Evolutionary conservation across 805 yeast genomes (phyloP).

Genomic region (Grigorovia yakushimaensis): DNA sequence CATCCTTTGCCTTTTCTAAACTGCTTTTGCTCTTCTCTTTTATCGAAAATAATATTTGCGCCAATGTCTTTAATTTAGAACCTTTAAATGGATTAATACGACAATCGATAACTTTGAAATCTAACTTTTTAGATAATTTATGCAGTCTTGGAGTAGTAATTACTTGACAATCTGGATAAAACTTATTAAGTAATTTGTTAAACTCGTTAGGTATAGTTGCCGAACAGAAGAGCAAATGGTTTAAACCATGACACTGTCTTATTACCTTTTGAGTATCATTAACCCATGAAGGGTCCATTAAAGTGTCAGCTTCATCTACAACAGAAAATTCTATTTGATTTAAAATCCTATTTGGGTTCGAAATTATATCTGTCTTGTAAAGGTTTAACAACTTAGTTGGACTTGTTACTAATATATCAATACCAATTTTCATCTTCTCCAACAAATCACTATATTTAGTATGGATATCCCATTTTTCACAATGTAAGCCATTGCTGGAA

Average conservation of each 20-base stretch:
- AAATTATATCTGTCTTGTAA: constrained; percentile 27
- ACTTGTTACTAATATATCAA: constrained; percentile 78
- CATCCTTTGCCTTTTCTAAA: constrained; percentile 32
- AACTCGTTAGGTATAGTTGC: constrained; percentile 85
- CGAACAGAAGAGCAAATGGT: constrained; percentile 66
- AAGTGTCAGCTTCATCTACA: constrained; percentile 89
- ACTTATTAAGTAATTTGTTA: constrained; percentile 44
- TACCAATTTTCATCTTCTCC: constrained; percentile 38
- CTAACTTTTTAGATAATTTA: constrained; percentile 67
- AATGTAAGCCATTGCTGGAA: constrained; percentile 32
- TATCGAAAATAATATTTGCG: constrained; percentile 81
- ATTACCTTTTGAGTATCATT: constrained; percentile 52
- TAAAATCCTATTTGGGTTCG: constrained; percentile 32
- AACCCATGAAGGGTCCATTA: constrained; percentile 73
- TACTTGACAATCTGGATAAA: constrained; percentile 57
- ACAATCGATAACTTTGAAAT: constrained; percentile 68
- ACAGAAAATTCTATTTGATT: constrained; percentile 51
- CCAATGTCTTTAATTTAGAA: constrained; percentile 72
- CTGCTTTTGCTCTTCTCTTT: constrained; percentile 37
- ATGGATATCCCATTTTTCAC: constrained; percentile 54
- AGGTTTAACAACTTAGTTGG: constrained; percentile 57
- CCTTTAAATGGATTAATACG: constrained; percentile 72
- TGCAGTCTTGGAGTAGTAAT: constrained; percentile 78
- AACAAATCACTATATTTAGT: constrained; percentile 46
- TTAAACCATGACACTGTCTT: constrained; percentile 40